Base-by-base conservation (phyloP, 1,139 yeast species). In the Pichia sp. region DNA sequence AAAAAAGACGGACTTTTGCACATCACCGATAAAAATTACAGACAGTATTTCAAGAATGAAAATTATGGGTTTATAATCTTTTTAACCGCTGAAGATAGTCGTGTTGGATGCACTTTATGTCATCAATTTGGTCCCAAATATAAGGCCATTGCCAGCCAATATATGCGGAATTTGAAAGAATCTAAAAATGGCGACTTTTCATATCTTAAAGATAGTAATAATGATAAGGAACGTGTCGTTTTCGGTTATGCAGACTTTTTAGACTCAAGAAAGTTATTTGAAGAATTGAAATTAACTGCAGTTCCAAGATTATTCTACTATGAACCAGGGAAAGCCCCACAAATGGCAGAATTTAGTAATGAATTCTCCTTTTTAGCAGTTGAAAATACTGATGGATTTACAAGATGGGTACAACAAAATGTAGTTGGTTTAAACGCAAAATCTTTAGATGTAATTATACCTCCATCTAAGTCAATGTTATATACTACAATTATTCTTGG, bases 31-130 rank as follows among this genome's bases (percentile, higher is more conserved):
- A 68, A 66, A 45, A 85, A 82, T 60, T 85, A 73, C 62, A 73
- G 77, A 55, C 65, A 69, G 36, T 65, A 85, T 29, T 72, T 89
- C 51, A 69, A 70, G 29, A 89, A 90, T 2, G 82, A 72, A 38
- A 89, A 88, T 59, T 82, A 79, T 64, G 77, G 84, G 43, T 60
- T 86, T 20, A 73, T 86, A 25, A 65, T 82, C 39, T 72, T 85
- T 47, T 68, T 92, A 56, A 85, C 97, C 0, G 89, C 97, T 2
- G 77, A 82, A 18, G 74, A 81, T 36, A 72, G 87, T 0, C 80
- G 79, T 56, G 76, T 88, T 62, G 87, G 87, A 34, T 92, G 98
- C 68, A 72, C 73, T 2, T 72, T 87, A 52, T 92, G 99, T 72
- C 60, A 70, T 25, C 80, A 82, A 44, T 75, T 86, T 58, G 79